phyloP scores from a whole-genome alignment of 2,329 filamentous ascomycete genomes.

The Colletotrichum tamarilloi region DNA sequence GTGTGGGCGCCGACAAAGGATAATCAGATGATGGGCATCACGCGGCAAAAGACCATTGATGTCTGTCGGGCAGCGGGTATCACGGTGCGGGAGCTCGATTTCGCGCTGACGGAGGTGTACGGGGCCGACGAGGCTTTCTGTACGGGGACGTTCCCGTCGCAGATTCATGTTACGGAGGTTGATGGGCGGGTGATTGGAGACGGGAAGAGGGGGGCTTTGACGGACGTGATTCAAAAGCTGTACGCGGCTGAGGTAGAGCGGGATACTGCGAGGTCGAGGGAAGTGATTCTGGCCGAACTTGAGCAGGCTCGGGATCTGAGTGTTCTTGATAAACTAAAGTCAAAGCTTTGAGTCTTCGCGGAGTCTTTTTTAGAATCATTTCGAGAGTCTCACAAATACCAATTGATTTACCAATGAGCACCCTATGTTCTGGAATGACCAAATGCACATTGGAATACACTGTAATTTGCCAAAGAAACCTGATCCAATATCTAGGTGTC shows the following conservation, averaged over 20 bases:
- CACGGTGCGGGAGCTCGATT: constrained; percentile 42
- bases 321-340: constrained; percentile 9
- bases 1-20: constrained; percentile 46
- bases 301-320: constrained; percentile 41
- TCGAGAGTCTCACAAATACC: not conserved
- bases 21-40: constrained; percentile 47
- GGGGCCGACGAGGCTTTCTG: constrained; percentile 45
- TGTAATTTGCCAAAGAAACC: no score
- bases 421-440: no score
- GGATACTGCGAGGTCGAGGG: constrained; percentile 39
- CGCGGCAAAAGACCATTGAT: constrained; percentile 44
- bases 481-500: no score
- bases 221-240: constrained; percentile 39
- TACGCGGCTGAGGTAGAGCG: constrained; percentile 38
- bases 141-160: constrained; percentile 44
- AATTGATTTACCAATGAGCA: not conserved
- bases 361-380: no score
- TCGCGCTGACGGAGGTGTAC: constrained; percentile 44
- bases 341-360: not conserved
- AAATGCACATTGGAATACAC: no score
- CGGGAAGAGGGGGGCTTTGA: constrained; percentile 39
- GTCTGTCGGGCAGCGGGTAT: constrained; percentile 42
- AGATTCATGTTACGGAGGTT: constrained; percentile 42
- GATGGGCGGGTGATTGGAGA: constrained; percentile 40
- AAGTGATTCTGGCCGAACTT: constrained; percentile 39